phyloP scores from a whole-genome alignment of 192 early-diverging fungal genomes.

The Glomus cerebriforme region DNA sequence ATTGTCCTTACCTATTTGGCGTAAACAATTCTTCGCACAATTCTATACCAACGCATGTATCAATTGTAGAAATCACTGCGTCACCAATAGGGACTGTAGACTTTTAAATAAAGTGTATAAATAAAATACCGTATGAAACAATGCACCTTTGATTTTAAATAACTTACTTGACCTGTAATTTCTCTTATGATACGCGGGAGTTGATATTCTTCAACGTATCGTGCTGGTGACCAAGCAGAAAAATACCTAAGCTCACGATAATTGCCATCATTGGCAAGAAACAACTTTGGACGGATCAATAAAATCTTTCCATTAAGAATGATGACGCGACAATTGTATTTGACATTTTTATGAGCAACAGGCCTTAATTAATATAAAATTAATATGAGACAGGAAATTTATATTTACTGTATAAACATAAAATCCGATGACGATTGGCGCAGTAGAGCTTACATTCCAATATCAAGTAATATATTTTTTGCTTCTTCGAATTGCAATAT shows the following conservation, averaged over 20 bases:
- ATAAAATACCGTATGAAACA: background rate
- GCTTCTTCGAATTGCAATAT: conserved; percentile 68
- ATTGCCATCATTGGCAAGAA: conserved; percentile 96
- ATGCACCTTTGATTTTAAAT: background rate
- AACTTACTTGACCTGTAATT: conserved; percentile 71
- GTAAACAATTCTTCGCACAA: conserved; percentile 98
- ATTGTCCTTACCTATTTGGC: conserved; percentile 64
- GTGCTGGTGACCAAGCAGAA: conserved; percentile 73
- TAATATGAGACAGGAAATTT: background rate
- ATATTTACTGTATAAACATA: background rate
- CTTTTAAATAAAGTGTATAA: conserved; percentile 35
- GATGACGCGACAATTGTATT: conserved; percentile 97
- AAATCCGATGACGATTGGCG: too few relatives aligned
- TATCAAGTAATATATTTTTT: conserved; percentile 84
- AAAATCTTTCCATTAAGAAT: conserved; percentile 80
- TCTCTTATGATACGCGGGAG: conserved; percentile 81
- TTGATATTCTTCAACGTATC: conserved; percentile 72
- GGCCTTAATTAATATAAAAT: conserved; percentile 62
- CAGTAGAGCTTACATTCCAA: conserved; percentile 81
- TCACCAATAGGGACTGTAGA: conserved; percentile 87
- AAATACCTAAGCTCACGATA: conserved; percentile 98
- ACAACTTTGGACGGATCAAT: conserved; percentile 96
- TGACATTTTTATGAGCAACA: conserved; percentile 83
- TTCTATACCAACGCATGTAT: conserved; percentile 91
- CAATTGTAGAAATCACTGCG: conserved; percentile 78